These are phyloP conservation scores for Styphnolobium japonicum DNA, from an alignment of 306 rosid genomes.

Conservation along the genomic window DNA sequence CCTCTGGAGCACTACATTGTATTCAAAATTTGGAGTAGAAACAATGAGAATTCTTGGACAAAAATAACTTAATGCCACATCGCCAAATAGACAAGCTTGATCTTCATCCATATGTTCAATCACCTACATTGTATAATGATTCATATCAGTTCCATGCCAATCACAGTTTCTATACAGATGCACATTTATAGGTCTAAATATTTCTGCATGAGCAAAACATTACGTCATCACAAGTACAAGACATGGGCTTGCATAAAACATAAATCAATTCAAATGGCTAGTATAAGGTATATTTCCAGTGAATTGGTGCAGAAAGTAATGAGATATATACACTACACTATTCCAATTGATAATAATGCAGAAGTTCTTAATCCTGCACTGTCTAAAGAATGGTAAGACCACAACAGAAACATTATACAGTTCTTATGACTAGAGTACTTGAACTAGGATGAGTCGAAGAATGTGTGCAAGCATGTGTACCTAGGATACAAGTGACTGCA, in stretches of 20 bases:
- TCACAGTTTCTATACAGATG: background rate
- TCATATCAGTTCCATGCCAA: constrained; percentile 11
- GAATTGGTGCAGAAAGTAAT: background rate
- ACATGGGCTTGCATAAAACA: background rate
- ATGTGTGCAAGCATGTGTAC: background rate
- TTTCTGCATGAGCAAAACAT: background rate
- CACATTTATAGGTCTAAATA: background rate
- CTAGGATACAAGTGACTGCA: background rate
- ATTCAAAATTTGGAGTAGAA: constrained; percentile 93
- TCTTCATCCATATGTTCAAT: constrained; percentile 98
- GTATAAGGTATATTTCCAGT: background rate
- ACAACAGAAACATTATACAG: background rate
- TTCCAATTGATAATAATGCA: background rate
- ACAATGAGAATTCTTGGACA: constrained; percentile 80
- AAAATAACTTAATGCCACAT: constrained; percentile 65
- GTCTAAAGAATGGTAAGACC: background rate
- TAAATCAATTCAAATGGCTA: constrained; percentile 4
- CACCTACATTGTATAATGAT: constrained; percentile 48
- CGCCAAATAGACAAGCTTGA: constrained; percentile 77
- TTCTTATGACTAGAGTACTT: background rate
- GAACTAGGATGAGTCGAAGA: background rate
- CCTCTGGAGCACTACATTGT: constrained; percentile 80
- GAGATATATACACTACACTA: background rate
- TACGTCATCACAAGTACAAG: constrained; percentile 5
- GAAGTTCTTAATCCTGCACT: background rate